Evolutionary conservation across 1,284 basidiomycete species (phyloP), one percentile per base, ranked within the genome.

Genomic region (Dichomitus squalens): DNA sequence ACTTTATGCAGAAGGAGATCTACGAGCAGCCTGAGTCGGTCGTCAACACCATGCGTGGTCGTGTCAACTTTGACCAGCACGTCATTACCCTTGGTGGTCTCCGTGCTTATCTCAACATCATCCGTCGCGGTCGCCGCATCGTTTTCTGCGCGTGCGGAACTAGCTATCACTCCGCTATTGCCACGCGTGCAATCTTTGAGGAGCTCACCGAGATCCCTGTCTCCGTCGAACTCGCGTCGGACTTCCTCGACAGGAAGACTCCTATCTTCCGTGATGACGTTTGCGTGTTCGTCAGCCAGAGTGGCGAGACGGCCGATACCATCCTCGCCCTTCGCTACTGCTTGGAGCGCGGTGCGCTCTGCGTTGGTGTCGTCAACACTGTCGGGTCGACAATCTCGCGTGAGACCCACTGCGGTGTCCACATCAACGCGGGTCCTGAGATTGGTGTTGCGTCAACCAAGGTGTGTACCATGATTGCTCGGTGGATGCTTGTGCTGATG

Each of bases 1-100:
- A 97, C 76, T 99, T 99, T 77, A 99, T 99, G 97, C 96, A 99
- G 76, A 99, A 99, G 82, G 97, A 99, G 77, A 99, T 99, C 71
- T 99, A 97, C 83, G 97, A 99, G 75, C 97, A 99, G 78, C 97
- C 96, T 60, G 97, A 99, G 73, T 98, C 95, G 47, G 97, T 99
- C 66, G 95, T 99, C 77, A 99, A 99, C 85, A 99, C 97, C 52
- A 99, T 99, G 97, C 93, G 97, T 86, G 97, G 97, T 64, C 94
- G 97, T 69, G 93, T 99, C 81, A 99, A 98, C 86, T 99, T 99
- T 73, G 97, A 99, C 74, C 87, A 84, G 55, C 87, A 93, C 75
- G 83, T 84, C 63, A 92, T 99, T 73, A 98, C 92, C 21, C 89
- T 99, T 49, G 97, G 97, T 74, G 97, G 97, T 55, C 84, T 99